These are phyloP conservation scores for Rachicladosporium sp. DNA, from an alignment of 2,329 filamentous ascomycete genomes.

Conservation along the genomic window DNA sequence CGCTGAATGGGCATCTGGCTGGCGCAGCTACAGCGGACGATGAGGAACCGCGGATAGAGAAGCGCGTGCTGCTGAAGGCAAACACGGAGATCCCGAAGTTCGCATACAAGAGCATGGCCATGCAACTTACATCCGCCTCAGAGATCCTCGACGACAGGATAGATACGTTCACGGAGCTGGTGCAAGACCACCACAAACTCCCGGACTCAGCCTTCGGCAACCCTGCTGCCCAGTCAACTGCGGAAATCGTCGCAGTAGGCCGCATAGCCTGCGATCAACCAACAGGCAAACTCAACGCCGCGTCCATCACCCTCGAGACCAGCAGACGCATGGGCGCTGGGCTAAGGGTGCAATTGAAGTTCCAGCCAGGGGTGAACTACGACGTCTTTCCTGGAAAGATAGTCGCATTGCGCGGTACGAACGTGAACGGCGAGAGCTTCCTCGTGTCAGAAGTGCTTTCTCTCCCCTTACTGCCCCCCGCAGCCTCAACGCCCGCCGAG, in stretches of 20 bases:
- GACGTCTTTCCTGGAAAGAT: conserved; percentile 93
- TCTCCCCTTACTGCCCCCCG: conserved; percentile 60
- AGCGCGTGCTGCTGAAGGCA: conserved; percentile 72
- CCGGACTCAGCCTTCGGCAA: conserved; percentile 77
- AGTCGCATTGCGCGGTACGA: conserved; percentile 74
- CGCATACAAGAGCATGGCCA: conserved; percentile 80
- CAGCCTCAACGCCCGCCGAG: conserved; percentile 54
- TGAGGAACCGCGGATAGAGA: conserved; percentile 49
- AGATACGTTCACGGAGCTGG: conserved; percentile 67
- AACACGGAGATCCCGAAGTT: conserved; percentile 86
- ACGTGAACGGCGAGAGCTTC: conserved; percentile 75
- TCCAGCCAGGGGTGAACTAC: conserved; percentile 54
- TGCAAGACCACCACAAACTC: conserved; percentile 62
- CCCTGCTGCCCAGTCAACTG: conserved; percentile 71
- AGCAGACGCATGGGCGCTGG: conserved; percentile 75
- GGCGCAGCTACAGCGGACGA: conserved; percentile 34
- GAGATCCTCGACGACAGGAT: conserved; percentile 92
- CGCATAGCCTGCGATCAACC: conserved; percentile 77
- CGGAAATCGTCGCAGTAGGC: conserved; percentile 79
- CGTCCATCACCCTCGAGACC: conserved; percentile 78
- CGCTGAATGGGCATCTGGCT: conserved; percentile 63
- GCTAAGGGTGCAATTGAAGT: conserved; percentile 64
- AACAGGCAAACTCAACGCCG: conserved; percentile 80
- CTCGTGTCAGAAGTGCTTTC: conserved; percentile 64
- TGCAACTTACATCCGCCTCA: conserved; percentile 86